Evolutionary conservation across 495 filamentous ascomycete species (phyloP), one percentile per base, ranked within the genome.

Genomic region (Penicillium cosmopolitanum): DNA sequence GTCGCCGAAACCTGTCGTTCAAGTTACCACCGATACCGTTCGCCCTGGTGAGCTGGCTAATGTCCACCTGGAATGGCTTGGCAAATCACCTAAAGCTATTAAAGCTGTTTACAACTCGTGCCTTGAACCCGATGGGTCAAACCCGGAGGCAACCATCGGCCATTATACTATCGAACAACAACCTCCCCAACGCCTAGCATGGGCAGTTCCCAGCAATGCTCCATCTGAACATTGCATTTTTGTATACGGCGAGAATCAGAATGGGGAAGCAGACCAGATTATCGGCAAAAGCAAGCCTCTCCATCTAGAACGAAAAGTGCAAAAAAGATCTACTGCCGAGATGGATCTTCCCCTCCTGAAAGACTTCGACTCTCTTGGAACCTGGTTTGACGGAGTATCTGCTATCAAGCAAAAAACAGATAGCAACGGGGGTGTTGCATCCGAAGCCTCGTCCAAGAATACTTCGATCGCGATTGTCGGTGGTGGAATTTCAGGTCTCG

Each of bases 401-500:
- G 40, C 51, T 31, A 64, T 70, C 53, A 66, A 61, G 42, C 40
- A 38, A 25, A 61, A 57, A 11, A 46, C 52, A n/a, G 25, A 50
- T 18, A 57, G 18, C 40, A 16, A 38, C 4, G 53, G 58, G 11
- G 40, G 55, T 16, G 50, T 60, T 15, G 43, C 51, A 36, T 53
- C 51, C 21, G 55, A 43, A n/a, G 42, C 13, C 46, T 55, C 42
- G 6, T 16, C 50, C 3, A 69, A 69, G 34, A 60, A 69, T 42
- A 51, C 61, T n/a, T 58, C 63, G 2, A 66, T 67, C 46, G 87
- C 80, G 44, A 89, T 89, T 61, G 73, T 89, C 8, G 87, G 87
- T 11, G 86, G 79, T 16, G 87, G 87, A n/a, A 88, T 89, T 25
- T 62, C 56, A 10, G 86, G 86, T 0, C 69, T 89, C 36, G 83